Percentiles rank a stretch among this genome's conserved stretches.
Evolutionary conservation across 306 rosid species (phyloP).

Genomic region (Fragaria vesca): DNA sequence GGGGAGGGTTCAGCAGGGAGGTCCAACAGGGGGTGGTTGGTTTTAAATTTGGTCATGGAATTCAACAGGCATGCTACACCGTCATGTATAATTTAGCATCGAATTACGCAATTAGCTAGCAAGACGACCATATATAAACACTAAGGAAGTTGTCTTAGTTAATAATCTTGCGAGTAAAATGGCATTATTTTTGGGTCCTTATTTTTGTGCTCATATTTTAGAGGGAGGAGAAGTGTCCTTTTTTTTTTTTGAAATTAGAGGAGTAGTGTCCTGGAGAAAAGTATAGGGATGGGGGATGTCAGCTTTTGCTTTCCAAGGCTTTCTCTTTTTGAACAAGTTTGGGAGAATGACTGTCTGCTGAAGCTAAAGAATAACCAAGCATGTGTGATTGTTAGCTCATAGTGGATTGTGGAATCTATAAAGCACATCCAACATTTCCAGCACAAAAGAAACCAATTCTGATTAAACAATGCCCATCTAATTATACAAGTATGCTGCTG

Average conservation of each 20-base stretch:
- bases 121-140: too few species aligned
- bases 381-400: slow-evolving; percentile 34
- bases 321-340: slow-evolving; percentile 55
- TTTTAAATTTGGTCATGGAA: too few species aligned
- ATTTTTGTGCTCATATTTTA: slow-evolving; percentile 21
- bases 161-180: neutral
- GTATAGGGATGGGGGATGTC: slow-evolving; percentile 27
- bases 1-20: too few species aligned
- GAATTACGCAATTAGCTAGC: too few species aligned
- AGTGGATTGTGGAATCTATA: slow-evolving; percentile 54
- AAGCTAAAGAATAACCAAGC: slow-evolving; percentile 35
- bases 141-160: neutral
- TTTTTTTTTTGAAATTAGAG: neutral
- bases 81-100: too few species aligned
- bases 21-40: too few species aligned
- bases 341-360: slow-evolving; percentile 63
- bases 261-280: slow-evolving; percentile 35
- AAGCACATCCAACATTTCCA: slow-evolving; percentile 52
- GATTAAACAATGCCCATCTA: neutral
- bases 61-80: too few species aligned
- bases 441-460: slow-evolving; percentile 46
- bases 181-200: neutral
- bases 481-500: neutral
- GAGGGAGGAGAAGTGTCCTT: slow-evolving; percentile 33
- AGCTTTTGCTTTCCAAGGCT: slow-evolving; percentile 81